Base-by-base conservation (phyloP, 169 alveolate species). In the Eimeria maxima region DNA sequence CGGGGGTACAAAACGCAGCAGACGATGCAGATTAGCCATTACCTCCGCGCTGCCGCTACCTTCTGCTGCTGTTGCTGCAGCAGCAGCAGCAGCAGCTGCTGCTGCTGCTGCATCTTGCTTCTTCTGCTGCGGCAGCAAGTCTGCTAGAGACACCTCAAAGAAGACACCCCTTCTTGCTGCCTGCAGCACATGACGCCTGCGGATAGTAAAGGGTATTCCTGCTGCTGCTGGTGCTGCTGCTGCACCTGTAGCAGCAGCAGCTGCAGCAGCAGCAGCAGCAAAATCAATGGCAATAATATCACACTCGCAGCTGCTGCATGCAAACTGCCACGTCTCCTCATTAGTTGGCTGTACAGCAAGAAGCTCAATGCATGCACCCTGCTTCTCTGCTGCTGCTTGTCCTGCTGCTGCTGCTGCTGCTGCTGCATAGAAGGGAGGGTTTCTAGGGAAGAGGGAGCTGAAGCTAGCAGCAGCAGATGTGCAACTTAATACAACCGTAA, bases 1-100 rank as follows among this genome's bases (percentile, higher is more conserved):
- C 22, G 87, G 95, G 5, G 95, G 95, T 33, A 89, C 87, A 24
- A 69, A 89, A 55, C 95, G 95, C 50, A 89, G 95, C 67, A 89
- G 73, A 53, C 53, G 86, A 55, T 89, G 69, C 50, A 67, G 73
- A 20, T 60, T 87, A 1, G 65, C 29, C 6, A 87, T 24, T n/a
- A 73, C 95, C 57, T 14, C 63, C 10, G 33, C 22, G 22, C 76
- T 20, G 67, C 67, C 16, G 67, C 67, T 57, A 24, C 67, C 16
- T 24, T 57, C 67, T 5, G 7, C 67, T 14, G 10, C 67, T 57
- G 67, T 24, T 57, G 14, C 67, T n/a, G 20, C 42, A 22, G 60
- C 57, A 16, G 60, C 69, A 24, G 33, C 65, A 10, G 67, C 86
- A 29, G 95, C 44, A 8, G 87, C 8, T 53, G 94, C 44, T 53